phyloP scores from a whole-genome alignment of 2,329 filamentous ascomycete genomes.

The Fusarium illudens region DNA sequence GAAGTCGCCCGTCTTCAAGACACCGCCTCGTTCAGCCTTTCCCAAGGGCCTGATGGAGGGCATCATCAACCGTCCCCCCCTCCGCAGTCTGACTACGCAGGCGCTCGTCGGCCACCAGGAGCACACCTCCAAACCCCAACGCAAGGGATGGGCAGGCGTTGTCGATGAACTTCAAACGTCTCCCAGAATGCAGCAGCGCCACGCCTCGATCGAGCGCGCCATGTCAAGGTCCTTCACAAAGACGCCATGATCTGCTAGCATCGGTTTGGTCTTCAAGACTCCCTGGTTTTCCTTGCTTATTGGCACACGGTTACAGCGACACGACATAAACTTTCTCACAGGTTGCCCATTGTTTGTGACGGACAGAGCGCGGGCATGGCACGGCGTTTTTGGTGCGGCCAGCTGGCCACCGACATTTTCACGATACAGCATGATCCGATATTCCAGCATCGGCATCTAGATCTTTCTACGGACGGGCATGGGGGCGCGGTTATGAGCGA shows the following conservation, averaged over 20 bases:
- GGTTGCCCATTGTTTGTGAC: slow-evolving; percentile 28
- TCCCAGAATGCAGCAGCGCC: slow-evolving; percentile 67
- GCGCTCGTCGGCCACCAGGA: slow-evolving; percentile 61
- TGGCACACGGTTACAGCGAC: slow-evolving; percentile 26
- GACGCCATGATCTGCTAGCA: slow-evolving; percentile 39
- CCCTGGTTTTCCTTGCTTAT: slow-evolving; percentile 31
- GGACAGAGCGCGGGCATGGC: slow-evolving; percentile 21
- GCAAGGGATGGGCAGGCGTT: slow-evolving; percentile 69
- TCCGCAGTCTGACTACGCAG: slow-evolving; percentile 63
- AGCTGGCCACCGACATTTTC: slow-evolving; percentile 26
- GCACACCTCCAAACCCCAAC: slow-evolving; percentile 56
- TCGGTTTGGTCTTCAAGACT: slow-evolving; percentile 8
- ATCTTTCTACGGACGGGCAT: slow-evolving; percentile 15
- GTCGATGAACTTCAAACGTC: slow-evolving; percentile 69
- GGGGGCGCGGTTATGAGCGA: slow-evolving; percentile 36
- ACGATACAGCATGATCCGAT: slow-evolving; percentile 30
- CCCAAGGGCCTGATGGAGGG: slow-evolving; percentile 55
- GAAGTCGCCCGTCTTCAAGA: slow-evolving; percentile 45
- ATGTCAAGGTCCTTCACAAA: slow-evolving; percentile 53
- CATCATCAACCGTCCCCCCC: slow-evolving; percentile 56
- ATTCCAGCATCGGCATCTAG: slow-evolving; percentile 12
- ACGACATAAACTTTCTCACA: slow-evolving; percentile 29
- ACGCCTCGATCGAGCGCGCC: slow-evolving; percentile 68
- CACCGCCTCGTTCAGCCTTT: slow-evolving; percentile 46
- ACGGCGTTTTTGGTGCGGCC: slow-evolving; percentile 36